These are phyloP conservation scores for Hygrocybe coccinea DNA, from an alignment of 768 basidiomycete genomes.

Conservation along the genomic window DNA sequence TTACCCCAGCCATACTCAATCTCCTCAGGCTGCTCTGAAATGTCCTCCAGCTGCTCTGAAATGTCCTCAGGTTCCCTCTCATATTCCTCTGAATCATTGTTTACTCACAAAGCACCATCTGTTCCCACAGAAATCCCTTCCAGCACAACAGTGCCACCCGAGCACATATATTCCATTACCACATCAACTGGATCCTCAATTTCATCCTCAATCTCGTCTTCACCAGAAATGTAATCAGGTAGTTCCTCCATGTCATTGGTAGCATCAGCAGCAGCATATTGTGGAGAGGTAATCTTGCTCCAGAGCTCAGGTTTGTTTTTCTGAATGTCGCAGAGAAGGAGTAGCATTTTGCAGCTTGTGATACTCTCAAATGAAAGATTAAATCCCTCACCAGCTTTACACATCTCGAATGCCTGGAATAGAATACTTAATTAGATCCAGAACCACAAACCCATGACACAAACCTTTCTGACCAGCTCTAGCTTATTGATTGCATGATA, in stretches of 20 bases:
- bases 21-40: neutral
- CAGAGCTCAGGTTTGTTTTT: conserved; percentile 8
- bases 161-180: neutral
- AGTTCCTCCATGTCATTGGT: neutral
- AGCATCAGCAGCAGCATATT: neutral
- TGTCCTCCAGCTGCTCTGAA: neutral
- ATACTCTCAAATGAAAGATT: conserved; percentile 9
- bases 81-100: neutral
- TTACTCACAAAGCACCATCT: neutral
- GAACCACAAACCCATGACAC: conserved; percentile 5
- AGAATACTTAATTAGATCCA: neutral
- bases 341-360: conserved; percentile 5
- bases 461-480: conserved; percentile 30
- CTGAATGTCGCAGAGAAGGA: conserved; percentile 1
- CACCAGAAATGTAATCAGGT: neutral
- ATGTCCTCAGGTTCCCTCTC: neutral
- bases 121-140: neutral
- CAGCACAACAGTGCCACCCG: neutral
- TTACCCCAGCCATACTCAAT: neutral
- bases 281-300: neutral
- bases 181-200: conserved; percentile 7
- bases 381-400: conserved; percentile 2
- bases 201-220: conserved; percentile 4
- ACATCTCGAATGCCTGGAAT: conserved; percentile 9
- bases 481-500: conserved; percentile 24